Evolutionary conservation across 2,329 filamentous ascomycete genomes (phyloP).

Genomic region (Cercospora sojina): DNA sequence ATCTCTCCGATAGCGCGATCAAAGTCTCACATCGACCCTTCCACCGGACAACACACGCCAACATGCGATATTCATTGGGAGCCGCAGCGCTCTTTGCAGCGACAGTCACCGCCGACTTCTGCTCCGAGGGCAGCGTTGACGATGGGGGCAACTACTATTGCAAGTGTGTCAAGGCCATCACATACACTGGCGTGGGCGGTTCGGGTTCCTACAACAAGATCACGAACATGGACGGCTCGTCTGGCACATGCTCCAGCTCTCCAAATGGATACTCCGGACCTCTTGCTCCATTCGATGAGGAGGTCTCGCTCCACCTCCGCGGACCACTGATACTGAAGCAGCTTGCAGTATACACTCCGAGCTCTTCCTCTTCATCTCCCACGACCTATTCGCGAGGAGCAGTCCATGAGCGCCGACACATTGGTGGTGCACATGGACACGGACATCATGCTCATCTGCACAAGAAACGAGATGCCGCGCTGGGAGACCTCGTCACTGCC

Average conservation of each 20-base stretch:
- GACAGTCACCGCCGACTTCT: conserved; percentile 32
- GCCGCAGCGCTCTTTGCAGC: conserved; percentile 36
- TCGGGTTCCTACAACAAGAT: conserved; percentile 61
- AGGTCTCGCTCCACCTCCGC: conserved; percentile 70
- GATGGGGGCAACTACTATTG: conserved; percentile 63
- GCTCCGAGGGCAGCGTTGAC: conserved; percentile 34
- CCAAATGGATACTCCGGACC: conserved; percentile 58
- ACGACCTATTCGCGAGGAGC: conserved; percentile 12
- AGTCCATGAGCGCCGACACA: conserved; percentile 37
- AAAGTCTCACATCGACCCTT: conserved; percentile 12
- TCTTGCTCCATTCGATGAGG: conserved; percentile 67
- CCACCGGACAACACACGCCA: conserved; percentile 12
- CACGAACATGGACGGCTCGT: conserved; percentile 57
- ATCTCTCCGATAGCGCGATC: background rate
- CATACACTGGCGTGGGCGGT: conserved; percentile 57
- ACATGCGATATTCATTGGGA: conserved; percentile 37
- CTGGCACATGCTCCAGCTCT: conserved; percentile 56
- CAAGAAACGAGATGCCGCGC: conserved; percentile 39
- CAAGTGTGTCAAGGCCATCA: conserved; percentile 62
- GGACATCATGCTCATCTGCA: conserved; percentile 54
- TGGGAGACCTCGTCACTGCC: conserved; percentile 55
- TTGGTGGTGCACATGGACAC: conserved; percentile 39
- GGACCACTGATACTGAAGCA: conserved; percentile 67
- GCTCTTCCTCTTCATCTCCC: conserved; percentile 33
- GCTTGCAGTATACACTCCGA: conserved; percentile 64